Evolutionary conservation across 177 flowering plant species (phyloP).

Genomic region (Telopea speciosissima): DNA sequence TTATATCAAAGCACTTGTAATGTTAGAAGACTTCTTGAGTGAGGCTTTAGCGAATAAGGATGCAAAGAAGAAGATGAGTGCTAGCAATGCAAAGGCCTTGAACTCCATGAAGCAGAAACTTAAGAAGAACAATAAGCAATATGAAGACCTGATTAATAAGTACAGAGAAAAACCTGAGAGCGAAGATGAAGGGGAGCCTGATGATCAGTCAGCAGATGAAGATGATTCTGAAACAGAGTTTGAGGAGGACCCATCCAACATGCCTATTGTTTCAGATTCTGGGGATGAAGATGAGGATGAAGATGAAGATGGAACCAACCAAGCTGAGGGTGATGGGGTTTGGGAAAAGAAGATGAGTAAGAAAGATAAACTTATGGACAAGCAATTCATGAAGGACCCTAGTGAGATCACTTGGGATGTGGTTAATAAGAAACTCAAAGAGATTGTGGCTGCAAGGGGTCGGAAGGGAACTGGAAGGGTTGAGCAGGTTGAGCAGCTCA

Average conservation of each 20-base stretch:
- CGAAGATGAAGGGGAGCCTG: conserved; percentile 40
- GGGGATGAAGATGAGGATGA: conserved; percentile 42
- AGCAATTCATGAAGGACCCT: conserved; percentile 72
- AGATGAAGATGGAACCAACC: no score
- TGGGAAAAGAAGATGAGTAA: conserved; percentile 72
- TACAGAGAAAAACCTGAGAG: conserved; percentile 35
- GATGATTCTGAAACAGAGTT: conserved; percentile 33
- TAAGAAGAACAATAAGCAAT: conserved; percentile 85
- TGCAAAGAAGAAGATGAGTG: conserved; percentile 93
- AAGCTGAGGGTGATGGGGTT: conserved; percentile 21
- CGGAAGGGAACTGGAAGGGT: conserved; percentile 89
- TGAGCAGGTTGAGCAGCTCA: conserved; percentile 92
- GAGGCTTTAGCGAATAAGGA: conserved; percentile 83
- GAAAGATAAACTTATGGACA: conserved; percentile 76
- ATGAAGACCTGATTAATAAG: conserved; percentile 62
- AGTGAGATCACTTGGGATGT: conserved; percentile 81
- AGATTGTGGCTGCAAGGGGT: conserved; percentile 79
- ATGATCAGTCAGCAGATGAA: conserved; percentile 32
- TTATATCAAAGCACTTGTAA: conserved; percentile 69
- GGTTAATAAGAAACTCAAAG: conserved; percentile 82
- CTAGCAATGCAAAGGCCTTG: conserved; percentile 80
- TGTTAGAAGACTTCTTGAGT: conserved; percentile 72
- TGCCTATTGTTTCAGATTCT: conserved; percentile 19
- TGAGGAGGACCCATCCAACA: conserved; percentile 30
- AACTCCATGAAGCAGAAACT: conserved; percentile 91